A percentile compares a stretch with the other conserved stretches of the same genome.
These are phyloP conservation scores for Metarhizium humberi DNA, from an alignment of 2,329 filamentous ascomycete genomes.

Conservation along the genomic window DNA sequence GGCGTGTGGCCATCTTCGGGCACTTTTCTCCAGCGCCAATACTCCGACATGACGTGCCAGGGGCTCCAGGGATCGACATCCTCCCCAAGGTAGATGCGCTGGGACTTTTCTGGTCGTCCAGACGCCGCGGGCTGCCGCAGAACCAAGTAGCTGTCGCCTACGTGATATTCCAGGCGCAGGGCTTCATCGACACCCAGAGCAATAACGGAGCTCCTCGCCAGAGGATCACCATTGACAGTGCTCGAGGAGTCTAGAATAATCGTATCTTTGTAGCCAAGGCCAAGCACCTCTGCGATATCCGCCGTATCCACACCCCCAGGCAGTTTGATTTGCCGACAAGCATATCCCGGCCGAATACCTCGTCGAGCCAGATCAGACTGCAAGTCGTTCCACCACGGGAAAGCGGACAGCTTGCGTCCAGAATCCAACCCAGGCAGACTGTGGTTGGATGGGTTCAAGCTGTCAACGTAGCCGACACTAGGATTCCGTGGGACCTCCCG, in stretches of 20 bases:
- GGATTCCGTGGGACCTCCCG: constrained; percentile 5
- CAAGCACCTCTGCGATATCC: constrained; percentile 44
- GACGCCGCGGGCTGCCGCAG: constrained; percentile 15
- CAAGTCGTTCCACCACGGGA: constrained; percentile 15
- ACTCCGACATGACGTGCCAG: constrained; percentile 43
- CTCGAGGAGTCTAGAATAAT: constrained; percentile 54
- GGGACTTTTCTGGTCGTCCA: constrained; percentile 16
- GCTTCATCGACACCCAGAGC: constrained; percentile 53
- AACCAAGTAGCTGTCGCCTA: constrained; percentile 31
- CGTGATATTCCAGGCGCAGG: constrained; percentile 47
- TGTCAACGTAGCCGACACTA: constrained; percentile 9
- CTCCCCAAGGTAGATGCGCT: constrained; percentile 13
- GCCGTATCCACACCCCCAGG: constrained; percentile 38
- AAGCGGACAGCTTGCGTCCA: constrained; percentile 11
- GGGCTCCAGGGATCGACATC: constrained; percentile 24
- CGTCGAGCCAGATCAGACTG: constrained; percentile 18
- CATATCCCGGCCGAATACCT: constrained; percentile 23
- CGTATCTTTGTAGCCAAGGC: constrained; percentile 30
- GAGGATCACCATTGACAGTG: constrained; percentile 31
- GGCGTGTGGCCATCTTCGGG: constrained; percentile 10
- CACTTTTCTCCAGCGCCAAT: constrained; percentile 23
- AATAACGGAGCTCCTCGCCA: constrained; percentile 60
- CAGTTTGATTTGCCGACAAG: constrained; percentile 32
- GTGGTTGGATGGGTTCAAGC: constrained; percentile 12
- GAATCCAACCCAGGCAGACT: constrained; percentile 8